A percentile compares a stretch with the other conserved stretches of the same genome.
These are phyloP conservation scores for Suillus cothurnatus DNA, from an alignment of 768 basidiomycete species.

Conservation along the genomic window DNA sequence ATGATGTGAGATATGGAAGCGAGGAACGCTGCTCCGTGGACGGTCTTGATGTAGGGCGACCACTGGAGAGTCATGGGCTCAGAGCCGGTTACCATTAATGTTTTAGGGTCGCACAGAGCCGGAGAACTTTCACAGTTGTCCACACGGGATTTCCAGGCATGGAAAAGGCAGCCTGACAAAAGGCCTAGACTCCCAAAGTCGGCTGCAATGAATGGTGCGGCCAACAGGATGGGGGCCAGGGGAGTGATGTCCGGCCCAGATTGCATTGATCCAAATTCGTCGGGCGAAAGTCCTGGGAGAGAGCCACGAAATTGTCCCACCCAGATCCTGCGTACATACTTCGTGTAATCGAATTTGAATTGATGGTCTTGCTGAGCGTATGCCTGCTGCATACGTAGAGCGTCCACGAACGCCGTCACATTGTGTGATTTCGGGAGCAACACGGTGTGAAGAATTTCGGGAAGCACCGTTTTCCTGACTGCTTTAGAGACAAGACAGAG, in stretches of 20 bases:
- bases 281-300: neutral
- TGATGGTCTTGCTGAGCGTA: neutral
- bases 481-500: neutral
- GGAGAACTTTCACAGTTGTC: neutral
- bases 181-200: neutral
- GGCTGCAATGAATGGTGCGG: neutral
- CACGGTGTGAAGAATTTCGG: neutral
- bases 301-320: neutral
- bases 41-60: neutral
- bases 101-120: neutral
- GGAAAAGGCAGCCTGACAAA: neutral
- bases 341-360: neutral
- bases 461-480: neutral
- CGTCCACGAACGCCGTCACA: neutral
- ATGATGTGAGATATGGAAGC: neutral
- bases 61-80: neutral
- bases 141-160: neutral
- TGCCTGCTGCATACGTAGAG: neutral
- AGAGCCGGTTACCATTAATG: neutral
- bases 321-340: neutral
- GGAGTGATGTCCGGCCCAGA: neutral
- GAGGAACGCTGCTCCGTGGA: neutral
- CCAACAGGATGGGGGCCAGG: neutral
- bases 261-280: neutral
- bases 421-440: neutral